Evolutionary conservation across 495 filamentous ascomycete genomes (phyloP).

Genomic region (Hyaloscypha bicolor): DNA sequence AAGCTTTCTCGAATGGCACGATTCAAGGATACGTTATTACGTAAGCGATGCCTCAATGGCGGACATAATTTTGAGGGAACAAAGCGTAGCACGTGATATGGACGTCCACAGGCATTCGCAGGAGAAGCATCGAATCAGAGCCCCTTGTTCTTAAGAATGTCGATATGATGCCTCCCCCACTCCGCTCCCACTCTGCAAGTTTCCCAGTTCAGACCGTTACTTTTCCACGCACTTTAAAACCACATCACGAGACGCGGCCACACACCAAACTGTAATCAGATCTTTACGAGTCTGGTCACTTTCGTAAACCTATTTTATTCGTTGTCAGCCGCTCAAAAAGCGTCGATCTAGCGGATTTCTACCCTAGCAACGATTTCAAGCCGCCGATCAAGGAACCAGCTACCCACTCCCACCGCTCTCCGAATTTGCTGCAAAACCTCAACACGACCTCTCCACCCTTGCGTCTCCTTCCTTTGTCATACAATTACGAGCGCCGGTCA

Average conservation of each 20-base stretch:
- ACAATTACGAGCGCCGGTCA: conserved; percentile 8
- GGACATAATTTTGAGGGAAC: no score
- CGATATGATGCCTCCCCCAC: background rate
- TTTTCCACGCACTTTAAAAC: background rate
- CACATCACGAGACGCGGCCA: background rate
- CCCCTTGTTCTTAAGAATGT: background rate
- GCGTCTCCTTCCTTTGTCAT: background rate
- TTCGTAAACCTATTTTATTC: background rate
- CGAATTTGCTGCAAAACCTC: conserved; percentile 16
- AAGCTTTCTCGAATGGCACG: conserved; percentile 5
- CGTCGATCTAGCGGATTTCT: background rate
- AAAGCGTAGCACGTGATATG: background rate
- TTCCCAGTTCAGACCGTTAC: background rate
- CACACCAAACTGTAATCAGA: background rate
- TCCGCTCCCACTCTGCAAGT: background rate
- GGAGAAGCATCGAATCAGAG: background rate
- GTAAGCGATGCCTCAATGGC: background rate
- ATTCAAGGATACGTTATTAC: conserved; percentile 2
- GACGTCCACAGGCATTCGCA: background rate
- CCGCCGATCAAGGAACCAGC: background rate
- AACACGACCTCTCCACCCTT: background rate
- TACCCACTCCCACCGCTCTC: conserved; percentile 7
- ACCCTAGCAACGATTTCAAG: conserved; percentile 1
- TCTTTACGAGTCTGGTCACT: background rate
- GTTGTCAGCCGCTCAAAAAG: background rate